Evolutionary conservation across 495 filamentous ascomycete species (phyloP).

Genomic region (Lepraria neglecta): DNA sequence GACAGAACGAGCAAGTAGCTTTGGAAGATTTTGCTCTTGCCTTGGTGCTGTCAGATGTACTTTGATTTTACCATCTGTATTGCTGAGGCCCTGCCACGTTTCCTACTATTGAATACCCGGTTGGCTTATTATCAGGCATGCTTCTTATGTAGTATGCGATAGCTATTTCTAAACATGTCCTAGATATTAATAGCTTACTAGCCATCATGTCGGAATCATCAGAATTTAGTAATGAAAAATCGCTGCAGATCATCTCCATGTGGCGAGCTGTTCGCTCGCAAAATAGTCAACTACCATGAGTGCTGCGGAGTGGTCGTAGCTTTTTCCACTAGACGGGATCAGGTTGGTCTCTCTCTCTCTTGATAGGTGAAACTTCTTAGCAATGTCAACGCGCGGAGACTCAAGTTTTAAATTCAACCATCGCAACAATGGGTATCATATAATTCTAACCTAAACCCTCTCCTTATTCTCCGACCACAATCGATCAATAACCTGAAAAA

Average conservation of each 20-base stretch:
- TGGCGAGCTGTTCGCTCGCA: no score
- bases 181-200: conserved; percentile 1
- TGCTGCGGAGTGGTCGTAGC: no score
- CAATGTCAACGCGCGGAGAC: no score
- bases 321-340: no score
- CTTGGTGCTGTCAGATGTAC: not conserved
- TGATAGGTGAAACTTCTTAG: no score
- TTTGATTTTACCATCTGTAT: conserved; percentile 14
- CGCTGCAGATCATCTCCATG: no score
- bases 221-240: not conserved
- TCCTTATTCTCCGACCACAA: conserved; percentile 60
- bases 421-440: conserved; percentile 3
- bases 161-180: conserved; percentile 10
- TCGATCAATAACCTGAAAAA: conserved; percentile 85
- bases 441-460: conserved; percentile 5
- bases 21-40: not conserved
- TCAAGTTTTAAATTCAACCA: no score
- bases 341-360: no score
- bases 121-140: conserved; percentile 10
- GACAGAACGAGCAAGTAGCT: not conserved
- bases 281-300: no score
- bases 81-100: not conserved
- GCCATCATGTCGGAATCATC: not conserved
- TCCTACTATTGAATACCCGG: conserved; percentile 19
- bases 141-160: conserved; percentile 1